A percentile compares a stretch with the other conserved stretches of the same genome.
Conservation (phyloP, 2,329 filamentous ascomycete species). For the Bisporella sp. region DNA sequence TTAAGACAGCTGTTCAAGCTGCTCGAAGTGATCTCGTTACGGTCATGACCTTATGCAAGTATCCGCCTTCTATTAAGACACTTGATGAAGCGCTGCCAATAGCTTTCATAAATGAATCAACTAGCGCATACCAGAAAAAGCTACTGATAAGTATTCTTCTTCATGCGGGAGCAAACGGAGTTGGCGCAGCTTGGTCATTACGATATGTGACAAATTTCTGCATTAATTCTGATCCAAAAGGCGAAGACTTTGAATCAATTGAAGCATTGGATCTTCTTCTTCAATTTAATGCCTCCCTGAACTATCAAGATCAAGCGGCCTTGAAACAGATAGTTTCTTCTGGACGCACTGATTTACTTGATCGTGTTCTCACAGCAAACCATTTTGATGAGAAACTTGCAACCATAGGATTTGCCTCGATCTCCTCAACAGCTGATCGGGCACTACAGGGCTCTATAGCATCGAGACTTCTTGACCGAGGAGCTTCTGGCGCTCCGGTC, state of each 20-base stretch:
- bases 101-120: no score
- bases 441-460: not conserved
- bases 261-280: no score
- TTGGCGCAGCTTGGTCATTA: no score
- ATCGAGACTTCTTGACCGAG: slow-evolving; percentile 3
- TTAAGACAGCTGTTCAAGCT: slow-evolving; percentile 3
- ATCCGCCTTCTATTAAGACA: not conserved
- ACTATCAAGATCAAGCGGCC: no score
- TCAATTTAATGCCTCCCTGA: no score
- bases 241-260: no score
- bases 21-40: not conserved
- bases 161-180: no score
- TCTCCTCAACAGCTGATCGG: not conserved
- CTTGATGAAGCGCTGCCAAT: not conserved
- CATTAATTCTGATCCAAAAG: no score
- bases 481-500: slow-evolving; percentile 1
- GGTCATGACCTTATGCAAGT: slow-evolving; percentile 3
- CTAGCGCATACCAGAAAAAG: no score
- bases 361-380: not conserved
- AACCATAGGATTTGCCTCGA: slow-evolving; percentile 1
- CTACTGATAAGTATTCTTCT: no score
- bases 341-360: not conserved
- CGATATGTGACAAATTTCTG: no score
- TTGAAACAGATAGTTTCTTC: no score
- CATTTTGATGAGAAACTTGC: not conserved